Conservation (phyloP, 1,139 yeast genomes). For the Candida mesenterica region DNA sequence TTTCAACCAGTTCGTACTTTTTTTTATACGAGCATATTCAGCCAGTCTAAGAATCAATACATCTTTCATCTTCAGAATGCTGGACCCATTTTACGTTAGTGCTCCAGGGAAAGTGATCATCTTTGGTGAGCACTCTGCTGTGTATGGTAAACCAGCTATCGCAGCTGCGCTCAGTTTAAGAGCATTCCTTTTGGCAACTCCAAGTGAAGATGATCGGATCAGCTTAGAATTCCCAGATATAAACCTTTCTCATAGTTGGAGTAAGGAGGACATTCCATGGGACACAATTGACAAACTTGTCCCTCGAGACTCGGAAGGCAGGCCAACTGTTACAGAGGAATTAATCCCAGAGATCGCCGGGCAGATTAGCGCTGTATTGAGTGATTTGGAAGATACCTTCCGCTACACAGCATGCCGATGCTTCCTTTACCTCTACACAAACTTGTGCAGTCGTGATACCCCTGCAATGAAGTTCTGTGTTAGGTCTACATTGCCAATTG, state of each 20-base stretch:
- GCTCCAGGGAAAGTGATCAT: conserved; percentile 97
- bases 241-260: conserved; percentile 63
- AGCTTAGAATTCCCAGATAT: conserved; percentile 84
- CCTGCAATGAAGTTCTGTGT: conserved; percentile 62
- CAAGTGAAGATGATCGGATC: conserved; percentile 39
- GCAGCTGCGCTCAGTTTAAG: conserved; percentile 85
- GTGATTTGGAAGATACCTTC: conserved; percentile 48
- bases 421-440: conserved; percentile 72
- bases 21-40: too few relatives aligned
- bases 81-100: conserved; percentile 68
- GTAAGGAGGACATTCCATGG: conserved; percentile 61
- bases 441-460: conserved; percentile 48
- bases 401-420: conserved; percentile 85
- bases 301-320: conserved; percentile 19
- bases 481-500: conserved; percentile 86
- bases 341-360: conserved; percentile 61
- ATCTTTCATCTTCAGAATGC: too few relatives aligned
- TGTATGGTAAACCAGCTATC: conserved; percentile 86
- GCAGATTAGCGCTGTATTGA: conserved; percentile 43
- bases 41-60: too few relatives aligned
- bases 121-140: conserved; percentile 97
- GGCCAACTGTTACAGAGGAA: conserved; percentile 50
- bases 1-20: too few relatives aligned
- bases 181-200: conserved; percentile 69
- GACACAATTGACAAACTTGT: conserved; percentile 30